These are phyloP conservation scores for Globisporangium solare DNA, from an alignment of 352 stramenopile genomes.

Conservation along the genomic window DNA sequence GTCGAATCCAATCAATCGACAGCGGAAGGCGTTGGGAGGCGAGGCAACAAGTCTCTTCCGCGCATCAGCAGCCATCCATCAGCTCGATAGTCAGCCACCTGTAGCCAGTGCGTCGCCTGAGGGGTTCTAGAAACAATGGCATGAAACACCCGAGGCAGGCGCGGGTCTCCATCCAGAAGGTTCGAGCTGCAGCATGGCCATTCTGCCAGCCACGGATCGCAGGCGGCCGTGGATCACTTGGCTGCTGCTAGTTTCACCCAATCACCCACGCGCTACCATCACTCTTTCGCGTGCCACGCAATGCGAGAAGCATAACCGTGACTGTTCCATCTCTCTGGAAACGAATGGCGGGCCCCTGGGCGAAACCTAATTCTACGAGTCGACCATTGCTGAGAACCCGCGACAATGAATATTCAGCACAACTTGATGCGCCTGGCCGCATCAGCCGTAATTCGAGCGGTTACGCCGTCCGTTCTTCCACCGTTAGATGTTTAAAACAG, in stretches of 20 bases:
- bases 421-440: neutral
- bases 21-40: no score
- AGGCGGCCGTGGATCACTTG: neutral
- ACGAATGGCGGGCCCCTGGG: neutral
- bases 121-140: neutral
- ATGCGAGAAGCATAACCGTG: neutral
- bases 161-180: neutral
- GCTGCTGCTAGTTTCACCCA: neutral
- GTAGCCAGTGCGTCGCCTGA: no score
- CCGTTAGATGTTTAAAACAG: slow-evolving; percentile 18
- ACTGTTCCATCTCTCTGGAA: neutral
- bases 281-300: neutral
- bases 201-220: neutral
- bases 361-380: neutral
- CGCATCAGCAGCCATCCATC: no score
- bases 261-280: neutral
- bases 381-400: neutral
- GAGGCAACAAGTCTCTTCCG: no score
- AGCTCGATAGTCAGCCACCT: no score
- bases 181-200: neutral
- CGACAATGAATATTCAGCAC: neutral
- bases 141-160: neutral
- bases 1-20: no score
- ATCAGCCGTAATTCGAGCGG: neutral
- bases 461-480: neutral